phyloP scores from a whole-genome alignment of 352 stramenopile genomes.

The Globisporangium sylvaticum region DNA sequence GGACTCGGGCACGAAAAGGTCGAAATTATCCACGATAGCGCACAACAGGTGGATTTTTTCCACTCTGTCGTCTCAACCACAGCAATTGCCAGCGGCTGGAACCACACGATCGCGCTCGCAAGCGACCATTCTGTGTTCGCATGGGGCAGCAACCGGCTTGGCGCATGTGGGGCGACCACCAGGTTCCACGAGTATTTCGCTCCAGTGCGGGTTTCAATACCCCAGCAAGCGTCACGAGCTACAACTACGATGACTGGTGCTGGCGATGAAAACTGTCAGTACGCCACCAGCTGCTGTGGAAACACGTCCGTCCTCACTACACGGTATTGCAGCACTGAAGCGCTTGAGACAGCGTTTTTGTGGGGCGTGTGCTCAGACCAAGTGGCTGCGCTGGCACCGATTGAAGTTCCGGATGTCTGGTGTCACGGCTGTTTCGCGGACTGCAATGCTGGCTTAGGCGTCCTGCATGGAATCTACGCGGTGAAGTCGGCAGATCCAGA shows the following conservation, averaged over 20 bases:
- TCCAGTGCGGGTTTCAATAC: conserved; percentile 30
- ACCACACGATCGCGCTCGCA: conserved; percentile 31
- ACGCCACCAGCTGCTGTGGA: conserved; percentile 19
- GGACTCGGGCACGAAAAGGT: conserved; percentile 23
- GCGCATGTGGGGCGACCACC: conserved; percentile 35
- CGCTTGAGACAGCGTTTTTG: conserved; percentile 14
- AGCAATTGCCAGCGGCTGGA: conserved; percentile 28
- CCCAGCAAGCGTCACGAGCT: background rate
- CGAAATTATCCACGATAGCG: conserved; percentile 12
- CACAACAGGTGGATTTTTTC: conserved; percentile 27
- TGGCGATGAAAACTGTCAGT: background rate
- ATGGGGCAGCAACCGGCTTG: conserved; percentile 38
- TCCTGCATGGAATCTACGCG: conserved; percentile 6
- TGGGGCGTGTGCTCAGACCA: conserved; percentile 24
- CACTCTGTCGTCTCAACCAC: conserved; percentile 13
- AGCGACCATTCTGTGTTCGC: conserved; percentile 22
- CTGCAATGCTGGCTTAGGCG: conserved; percentile 8
- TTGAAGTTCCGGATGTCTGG: conserved; percentile 5
- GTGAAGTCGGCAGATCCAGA: background rate
- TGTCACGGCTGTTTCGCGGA: background rate
- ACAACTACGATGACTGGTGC: background rate
- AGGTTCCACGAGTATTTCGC: conserved; percentile 45
- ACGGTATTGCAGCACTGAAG: background rate
- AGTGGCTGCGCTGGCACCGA: background rate
- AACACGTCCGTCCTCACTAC: conserved; percentile 21